Evolutionary conservation across 1,284 basidiomycete genomes (phyloP).

Genomic region (Ganoderma lingzhi): DNA sequence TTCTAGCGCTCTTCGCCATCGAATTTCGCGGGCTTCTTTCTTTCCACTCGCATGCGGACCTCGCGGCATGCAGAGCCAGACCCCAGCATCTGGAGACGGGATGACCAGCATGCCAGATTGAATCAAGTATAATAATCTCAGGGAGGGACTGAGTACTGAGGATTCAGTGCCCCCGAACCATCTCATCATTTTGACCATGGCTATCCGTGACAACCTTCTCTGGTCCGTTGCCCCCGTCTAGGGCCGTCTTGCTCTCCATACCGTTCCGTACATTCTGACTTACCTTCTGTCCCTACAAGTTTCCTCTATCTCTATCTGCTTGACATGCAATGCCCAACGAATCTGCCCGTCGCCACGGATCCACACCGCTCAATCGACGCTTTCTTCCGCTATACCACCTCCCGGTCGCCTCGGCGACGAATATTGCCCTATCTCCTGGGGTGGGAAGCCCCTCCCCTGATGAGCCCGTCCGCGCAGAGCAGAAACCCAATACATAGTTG

Average conservation of each 20-base stretch:
- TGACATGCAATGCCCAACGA: background rate
- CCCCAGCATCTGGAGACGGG: background rate
- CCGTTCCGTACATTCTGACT: background rate
- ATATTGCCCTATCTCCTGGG: background rate
- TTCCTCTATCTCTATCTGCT: background rate
- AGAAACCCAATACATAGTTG: background rate
- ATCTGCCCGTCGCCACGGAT: background rate
- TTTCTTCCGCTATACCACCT: background rate
- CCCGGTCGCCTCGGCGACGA: background rate
- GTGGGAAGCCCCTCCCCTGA: background rate
- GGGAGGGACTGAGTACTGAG: background rate
- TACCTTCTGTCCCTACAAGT: background rate
- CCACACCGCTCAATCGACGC: background rate
- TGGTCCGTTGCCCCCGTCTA: conserved; percentile 9
- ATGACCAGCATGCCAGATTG: background rate
- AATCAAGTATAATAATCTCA: background rate
- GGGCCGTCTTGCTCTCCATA: too few relatives aligned
- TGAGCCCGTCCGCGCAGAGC: background rate
- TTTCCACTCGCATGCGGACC: too few relatives aligned
- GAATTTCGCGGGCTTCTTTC: background rate
- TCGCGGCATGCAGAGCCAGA: too few relatives aligned
- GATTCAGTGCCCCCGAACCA: conserved; percentile 12
- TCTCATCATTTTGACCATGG: conserved; percentile 19
- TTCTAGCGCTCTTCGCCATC: background rate
- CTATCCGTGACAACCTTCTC: conserved; percentile 8